Evolutionary conservation across 768 basidiomycete species (phyloP), one percentile per base, ranked within the genome.

Genomic region (Tylopilus plumbeoviolaceoides): DNA sequence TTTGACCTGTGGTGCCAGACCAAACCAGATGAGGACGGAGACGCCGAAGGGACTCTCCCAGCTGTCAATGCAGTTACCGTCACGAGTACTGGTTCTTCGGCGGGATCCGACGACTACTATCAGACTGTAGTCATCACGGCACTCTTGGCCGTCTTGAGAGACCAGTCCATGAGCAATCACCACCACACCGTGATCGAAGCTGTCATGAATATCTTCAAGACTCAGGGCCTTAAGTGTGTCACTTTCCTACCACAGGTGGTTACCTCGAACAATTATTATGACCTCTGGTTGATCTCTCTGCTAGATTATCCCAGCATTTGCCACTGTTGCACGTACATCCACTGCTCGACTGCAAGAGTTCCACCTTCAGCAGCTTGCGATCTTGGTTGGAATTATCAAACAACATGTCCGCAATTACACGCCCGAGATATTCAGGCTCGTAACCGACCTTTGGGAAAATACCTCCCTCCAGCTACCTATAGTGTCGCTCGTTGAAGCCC

Each of bases 171-270:
- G 54, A 88, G 80, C 62, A 84, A 77, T 51, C 87, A 91, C 61
- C 94, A 98, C 62, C 89, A 97, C 63, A 89, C 85, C 21, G 95
- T 95, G 44, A 94, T 98, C 51, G 94, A 98, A 67, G 94, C 94
- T 1, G 89, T 99, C 60, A 98, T 98, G 92, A 88, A 92, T 43
- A 98, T 99, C 55, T 99, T 98, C 80, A 94, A 95, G 70, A 97
- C 94, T 0, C 95, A 98, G 65, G 94, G 95, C 14, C 73, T 98
- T 65, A 94, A 95, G 77, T 97, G 93, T 68, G 94, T 95, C 18
- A 83, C 90, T 2, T 98, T 98, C 72, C 72, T 99, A 23, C 91
- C 95, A 41, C 94, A 97, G 77, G 92, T 93, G 65, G 56, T 45
- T 51, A 23, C 18, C 33, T 40, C 36, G 48, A 49, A 48, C 20